Percentiles rank a stretch among this genome's conserved stretches.
phyloP scores from a whole-genome alignment of 179 eudicot genomes.

The Drosera spatulata region DNA sequence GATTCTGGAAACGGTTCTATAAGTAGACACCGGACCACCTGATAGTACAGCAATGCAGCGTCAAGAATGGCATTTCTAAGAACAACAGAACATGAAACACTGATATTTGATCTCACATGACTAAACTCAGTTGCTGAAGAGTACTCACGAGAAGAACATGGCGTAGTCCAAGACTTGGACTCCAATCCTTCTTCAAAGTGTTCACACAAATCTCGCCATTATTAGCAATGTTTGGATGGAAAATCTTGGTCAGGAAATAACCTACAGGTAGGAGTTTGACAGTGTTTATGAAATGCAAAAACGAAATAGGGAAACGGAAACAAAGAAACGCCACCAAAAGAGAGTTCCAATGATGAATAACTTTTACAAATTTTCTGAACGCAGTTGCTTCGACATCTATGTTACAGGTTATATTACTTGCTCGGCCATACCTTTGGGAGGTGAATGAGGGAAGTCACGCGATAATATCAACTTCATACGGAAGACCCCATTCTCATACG shows the following conservation, averaged over 20 bases:
- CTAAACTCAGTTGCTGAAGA: no score
- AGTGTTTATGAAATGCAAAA: not conserved
- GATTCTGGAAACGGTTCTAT: constrained; percentile 21
- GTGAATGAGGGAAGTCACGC: constrained; percentile 34
- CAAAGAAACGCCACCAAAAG: not conserved
- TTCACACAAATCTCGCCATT: no score
- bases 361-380: not conserved
- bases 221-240: no score
- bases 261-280: constrained; percentile 20
- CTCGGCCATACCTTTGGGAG: constrained; percentile 65
- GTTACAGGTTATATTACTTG: constrained; percentile 1
- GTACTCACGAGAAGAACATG: constrained; percentile 74
- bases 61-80: no score
- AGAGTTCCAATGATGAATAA: not conserved
- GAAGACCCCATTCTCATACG: constrained; percentile 91
- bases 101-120: no score
- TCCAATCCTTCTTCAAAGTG: constrained; percentile 2
- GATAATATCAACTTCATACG: constrained; percentile 89
- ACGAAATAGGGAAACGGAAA: no score
- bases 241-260: constrained; percentile 61
- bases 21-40: constrained; percentile 87
- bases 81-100: no score
- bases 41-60: constrained; percentile 5
- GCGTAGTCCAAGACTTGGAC: constrained; percentile 79
- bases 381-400: not conserved